A percentile compares a stretch with the other conserved stretches of the same genome.
These are phyloP conservation scores for Candida nitratophila DNA, from an alignment of 805 yeast genomes.

Conservation along the genomic window DNA sequence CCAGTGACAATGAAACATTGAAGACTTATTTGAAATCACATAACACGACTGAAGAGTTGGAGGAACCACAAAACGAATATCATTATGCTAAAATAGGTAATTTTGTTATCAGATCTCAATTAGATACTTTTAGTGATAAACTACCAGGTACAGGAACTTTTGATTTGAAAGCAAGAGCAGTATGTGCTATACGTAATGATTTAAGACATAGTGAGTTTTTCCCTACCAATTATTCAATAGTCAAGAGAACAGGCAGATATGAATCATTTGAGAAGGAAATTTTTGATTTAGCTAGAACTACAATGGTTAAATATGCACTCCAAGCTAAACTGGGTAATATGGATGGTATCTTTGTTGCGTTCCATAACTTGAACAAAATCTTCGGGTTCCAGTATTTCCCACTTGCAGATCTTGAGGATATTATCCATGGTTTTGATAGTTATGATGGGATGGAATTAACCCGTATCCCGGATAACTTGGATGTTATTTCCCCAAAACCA, in stretches of 20 bases:
- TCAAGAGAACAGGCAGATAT: conserved; percentile 50
- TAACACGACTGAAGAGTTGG: not conserved
- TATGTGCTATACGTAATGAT: conserved; percentile 78
- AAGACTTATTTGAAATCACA: conserved; percentile 23
- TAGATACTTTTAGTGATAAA: conserved; percentile 71
- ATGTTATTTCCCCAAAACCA: too few species aligned
- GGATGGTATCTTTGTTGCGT: conserved; percentile 95
- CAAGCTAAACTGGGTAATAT: conserved; percentile 94
- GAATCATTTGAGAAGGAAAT: conserved; percentile 84
- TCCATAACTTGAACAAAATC: conserved; percentile 71
- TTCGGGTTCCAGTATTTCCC: conserved; percentile 92
- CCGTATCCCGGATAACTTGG: too few species aligned
- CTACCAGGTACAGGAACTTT: conserved; percentile 90
- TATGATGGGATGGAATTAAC: too few species aligned
- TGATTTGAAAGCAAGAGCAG: conserved; percentile 90
- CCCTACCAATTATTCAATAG: conserved; percentile 62
- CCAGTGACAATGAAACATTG: conserved; percentile 50
- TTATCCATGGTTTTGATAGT: conserved; percentile 39
- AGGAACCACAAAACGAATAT: conserved; percentile 28
- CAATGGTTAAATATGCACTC: conserved; percentile 75
- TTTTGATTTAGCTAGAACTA: conserved; percentile 66
- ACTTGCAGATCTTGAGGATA: conserved; percentile 59
- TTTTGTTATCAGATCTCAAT: conserved; percentile 81
- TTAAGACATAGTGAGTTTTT: conserved; percentile 43
- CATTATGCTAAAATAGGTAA: conserved; percentile 66